Evolutionary conservation across 2,329 filamentous ascomycete species (phyloP), one percentile per base, ranked within the genome.

Genomic region (Truncatella angustata): DNA sequence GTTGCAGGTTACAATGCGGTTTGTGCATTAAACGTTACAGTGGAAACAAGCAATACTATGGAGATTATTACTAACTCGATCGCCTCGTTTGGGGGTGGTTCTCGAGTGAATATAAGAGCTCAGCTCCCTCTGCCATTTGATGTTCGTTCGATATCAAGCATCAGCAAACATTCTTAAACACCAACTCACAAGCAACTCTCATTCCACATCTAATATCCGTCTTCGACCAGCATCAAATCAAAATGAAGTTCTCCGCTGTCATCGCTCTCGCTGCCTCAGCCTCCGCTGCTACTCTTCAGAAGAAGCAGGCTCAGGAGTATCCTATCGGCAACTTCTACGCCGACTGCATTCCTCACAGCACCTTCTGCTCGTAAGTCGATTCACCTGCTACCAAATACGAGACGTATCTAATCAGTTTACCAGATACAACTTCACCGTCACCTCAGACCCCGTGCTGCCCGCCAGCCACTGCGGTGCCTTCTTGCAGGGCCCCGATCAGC

Each of bases 361-460:
- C 16, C 30, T 24, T 9, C 35, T 54, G 52, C 52, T 11, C 26
- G 52, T 54, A 50, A 50, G 52, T 39, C 16, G 6, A 5, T 23
- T 24, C 20, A 9, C 16, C 16, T 16, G n/a, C 35, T 24, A 23
- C 16, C 32, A 37, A 14, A 34, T n/a, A 11, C 9, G 23, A 30
- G 16, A 5, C 12, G 7, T 7, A 6, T 11, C 46, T 16, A 5
- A 36, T 12, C 28, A 4, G n/a, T 12, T 42, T 11, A 16, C 7
- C 52, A 54, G 52, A 28, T 54, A 54, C 48, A 40, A 42, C 48
- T 54, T 54, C 48, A 50, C 48, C 35, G 34, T 54, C 35, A 30
- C 10, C 47, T 23, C 18, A 21, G 52, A 54, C 35, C 47, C 52
- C 7, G 14, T 3, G 6, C 37, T 54, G 30, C 6, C 24, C 32